A percentile compares a stretch with the other conserved stretches of the same genome.
phyloP scores from a whole-genome alignment of 192 early-diverging fungal genomes.

The Rhizoclosmatium sp. region DNA sequence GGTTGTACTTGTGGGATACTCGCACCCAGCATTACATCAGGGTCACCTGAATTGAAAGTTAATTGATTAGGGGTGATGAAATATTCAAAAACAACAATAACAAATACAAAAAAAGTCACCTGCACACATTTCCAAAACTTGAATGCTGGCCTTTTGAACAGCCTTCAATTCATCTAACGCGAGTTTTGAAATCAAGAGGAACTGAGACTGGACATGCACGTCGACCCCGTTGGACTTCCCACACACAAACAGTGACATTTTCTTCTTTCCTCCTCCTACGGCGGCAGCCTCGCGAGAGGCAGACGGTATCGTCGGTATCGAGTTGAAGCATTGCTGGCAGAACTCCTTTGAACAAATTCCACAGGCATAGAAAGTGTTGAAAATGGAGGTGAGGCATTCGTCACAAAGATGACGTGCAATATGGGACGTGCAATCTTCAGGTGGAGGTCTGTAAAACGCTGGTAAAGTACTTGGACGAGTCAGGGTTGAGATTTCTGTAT shows the following conservation, averaged over 20 bases:
- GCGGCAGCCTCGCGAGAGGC: neutral
- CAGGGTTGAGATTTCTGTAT: neutral
- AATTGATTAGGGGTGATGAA: neutral
- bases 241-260: no score
- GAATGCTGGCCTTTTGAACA: neutral
- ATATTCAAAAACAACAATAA: neutral
- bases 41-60: neutral
- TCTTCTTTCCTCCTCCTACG: no score
- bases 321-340: constrained; percentile 52
- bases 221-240: no score
- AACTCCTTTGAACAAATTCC: constrained; percentile 48
- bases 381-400: constrained; percentile 54
- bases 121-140: neutral
- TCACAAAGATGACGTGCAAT: constrained; percentile 57
- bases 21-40: neutral
- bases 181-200: neutral
- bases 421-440: neutral
- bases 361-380: constrained; percentile 54
- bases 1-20: neutral
- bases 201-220: neutral
- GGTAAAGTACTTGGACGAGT: neutral
- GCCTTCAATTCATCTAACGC: neutral
- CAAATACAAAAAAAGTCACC: neutral
- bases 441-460: neutral
- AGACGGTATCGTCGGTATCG: neutral